Conservation (phyloP, 345 rosid species). For the Arabis alpina region DNA sequence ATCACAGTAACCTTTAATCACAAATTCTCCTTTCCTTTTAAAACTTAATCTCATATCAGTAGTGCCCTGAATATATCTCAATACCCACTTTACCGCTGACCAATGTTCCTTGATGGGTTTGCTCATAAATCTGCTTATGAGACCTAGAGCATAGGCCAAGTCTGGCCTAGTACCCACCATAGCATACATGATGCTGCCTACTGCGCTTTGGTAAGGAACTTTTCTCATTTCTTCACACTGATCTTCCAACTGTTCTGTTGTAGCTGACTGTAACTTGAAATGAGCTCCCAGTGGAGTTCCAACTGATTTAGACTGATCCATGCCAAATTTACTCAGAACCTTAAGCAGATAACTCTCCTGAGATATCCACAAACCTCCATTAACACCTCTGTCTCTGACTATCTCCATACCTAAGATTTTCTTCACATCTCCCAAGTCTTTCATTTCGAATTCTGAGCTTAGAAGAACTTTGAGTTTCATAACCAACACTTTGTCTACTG, state of each 20-base stretch:
- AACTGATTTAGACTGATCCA: not conserved
- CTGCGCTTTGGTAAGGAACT: not conserved
- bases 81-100: not conserved
- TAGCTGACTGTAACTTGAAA: not conserved
- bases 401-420: not conserved
- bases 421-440: not conserved
- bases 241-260: not conserved
- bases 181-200: not conserved
- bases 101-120: not conserved
- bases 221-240: not conserved
- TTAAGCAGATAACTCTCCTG: not conserved
- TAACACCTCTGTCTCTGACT: not conserved
- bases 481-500: not conserved
- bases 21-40: not conserved
- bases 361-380: not conserved
- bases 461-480: too few species aligned
- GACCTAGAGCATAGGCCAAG: not conserved
- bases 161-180: not conserved
- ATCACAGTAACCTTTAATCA: not conserved
- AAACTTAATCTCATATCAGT: too few species aligned
- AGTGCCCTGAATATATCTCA: not conserved
- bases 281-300: not conserved
- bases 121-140: not conserved
- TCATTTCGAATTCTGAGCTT: not conserved
- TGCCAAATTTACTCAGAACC: not conserved